These are phyloP conservation scores for Phytophthora chlamydospora DNA, from an alignment of 352 stramenopile species.

Conservation along the genomic window DNA sequence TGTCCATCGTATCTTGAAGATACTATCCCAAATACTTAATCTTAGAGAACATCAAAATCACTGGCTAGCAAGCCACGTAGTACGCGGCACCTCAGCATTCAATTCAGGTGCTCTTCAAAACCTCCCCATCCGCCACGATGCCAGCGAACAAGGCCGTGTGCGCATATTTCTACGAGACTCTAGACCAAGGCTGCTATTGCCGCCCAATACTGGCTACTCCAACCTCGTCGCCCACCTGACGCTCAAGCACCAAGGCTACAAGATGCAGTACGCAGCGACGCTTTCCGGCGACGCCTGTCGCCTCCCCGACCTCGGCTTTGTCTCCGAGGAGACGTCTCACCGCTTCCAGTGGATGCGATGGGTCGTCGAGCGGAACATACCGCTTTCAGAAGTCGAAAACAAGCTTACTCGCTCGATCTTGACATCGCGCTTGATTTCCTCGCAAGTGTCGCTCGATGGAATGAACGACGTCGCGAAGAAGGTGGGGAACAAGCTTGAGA, in stretches of 20 bases:
- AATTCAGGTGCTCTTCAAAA: too few species aligned
- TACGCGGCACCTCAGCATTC: too few species aligned
- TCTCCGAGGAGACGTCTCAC: slow-evolving; percentile 12
- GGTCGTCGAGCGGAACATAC: slow-evolving; percentile 13
- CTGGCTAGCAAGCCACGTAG: too few species aligned
- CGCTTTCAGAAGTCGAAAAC: slow-evolving; percentile 7
- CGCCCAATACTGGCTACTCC: slow-evolving; percentile 10
- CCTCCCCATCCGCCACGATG: too few species aligned
- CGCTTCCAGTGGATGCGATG: slow-evolving; percentile 16
- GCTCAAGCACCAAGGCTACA: not conserved
- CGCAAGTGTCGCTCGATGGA: not conserved
- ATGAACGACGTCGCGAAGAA: slow-evolving; percentile 10
- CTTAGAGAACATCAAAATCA: too few species aligned
- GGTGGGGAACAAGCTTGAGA: too few species aligned
- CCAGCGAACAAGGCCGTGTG: too few species aligned
- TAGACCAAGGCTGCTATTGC: slow-evolving; percentile 1
- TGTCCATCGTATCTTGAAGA: too few species aligned
- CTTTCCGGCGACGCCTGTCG: not conserved
- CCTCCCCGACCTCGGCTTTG: slow-evolving; percentile 1
- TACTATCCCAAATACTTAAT: too few species aligned
- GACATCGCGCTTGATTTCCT: not conserved
- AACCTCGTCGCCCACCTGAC: slow-evolving; percentile 5
- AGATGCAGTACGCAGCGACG: not conserved
- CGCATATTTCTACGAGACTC: not conserved
- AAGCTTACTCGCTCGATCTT: slow-evolving; percentile 1